A percentile compares a stretch with the other conserved stretches of the same genome.
phyloP scores from a whole-genome alignment of 169 alveolate genomes.

The Besnoitia besnoiti region DNA sequence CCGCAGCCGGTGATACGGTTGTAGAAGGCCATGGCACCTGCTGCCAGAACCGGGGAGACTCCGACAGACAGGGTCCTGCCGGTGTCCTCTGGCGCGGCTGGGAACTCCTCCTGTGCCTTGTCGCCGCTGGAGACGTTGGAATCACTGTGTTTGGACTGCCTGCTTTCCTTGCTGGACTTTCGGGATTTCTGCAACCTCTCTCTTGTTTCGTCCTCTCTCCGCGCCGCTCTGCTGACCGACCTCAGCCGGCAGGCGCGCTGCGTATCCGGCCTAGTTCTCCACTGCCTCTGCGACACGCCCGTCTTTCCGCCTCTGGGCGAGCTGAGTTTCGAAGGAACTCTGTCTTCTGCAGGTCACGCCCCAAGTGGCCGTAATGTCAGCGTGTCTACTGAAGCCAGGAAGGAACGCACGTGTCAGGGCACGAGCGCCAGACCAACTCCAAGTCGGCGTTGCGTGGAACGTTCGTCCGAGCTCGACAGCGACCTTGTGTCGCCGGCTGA shows the following conservation, averaged over 20 bases:
- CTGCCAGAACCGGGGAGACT: not conserved
- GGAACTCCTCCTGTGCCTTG: not conserved
- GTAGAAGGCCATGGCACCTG: not conserved
- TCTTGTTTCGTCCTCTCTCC: not conserved
- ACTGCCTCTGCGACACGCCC: not conserved
- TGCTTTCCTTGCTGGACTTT: constrained; percentile 13
- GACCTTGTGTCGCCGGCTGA: no score
- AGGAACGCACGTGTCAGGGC: no score
- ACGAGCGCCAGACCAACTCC: no score
- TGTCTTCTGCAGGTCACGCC: no score
- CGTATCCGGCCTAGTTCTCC: not conserved
- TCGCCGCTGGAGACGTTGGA: not conserved
- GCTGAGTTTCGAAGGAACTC: no score
- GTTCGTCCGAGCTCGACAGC: no score
- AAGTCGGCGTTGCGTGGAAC: no score
- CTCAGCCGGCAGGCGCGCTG: not conserved
- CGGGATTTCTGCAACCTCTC: not conserved
- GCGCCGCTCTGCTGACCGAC: not conserved
- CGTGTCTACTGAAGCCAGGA: no score
- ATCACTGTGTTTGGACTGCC: constrained; percentile 3
- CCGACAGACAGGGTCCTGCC: not conserved
- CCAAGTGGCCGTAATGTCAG: no score
- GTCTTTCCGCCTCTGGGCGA: not conserved
- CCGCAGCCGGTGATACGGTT: no score
- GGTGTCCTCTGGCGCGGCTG: not conserved